Conservation (phyloP, 208 protist genomes). For the Trypanosoma vivax region DNA sequence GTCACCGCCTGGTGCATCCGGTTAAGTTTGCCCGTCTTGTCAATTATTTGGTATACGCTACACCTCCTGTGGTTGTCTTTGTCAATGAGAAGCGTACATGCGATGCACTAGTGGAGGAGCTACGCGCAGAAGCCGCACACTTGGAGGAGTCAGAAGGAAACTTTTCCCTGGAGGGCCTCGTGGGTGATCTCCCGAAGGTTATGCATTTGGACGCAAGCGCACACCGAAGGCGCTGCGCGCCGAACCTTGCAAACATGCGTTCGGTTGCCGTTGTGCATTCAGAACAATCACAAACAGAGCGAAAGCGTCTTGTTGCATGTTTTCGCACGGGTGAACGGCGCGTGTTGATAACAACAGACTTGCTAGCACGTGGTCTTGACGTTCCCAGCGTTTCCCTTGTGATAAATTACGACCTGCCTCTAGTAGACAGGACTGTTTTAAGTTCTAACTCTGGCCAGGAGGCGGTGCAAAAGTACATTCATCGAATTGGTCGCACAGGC, state of each 20-base stretch:
- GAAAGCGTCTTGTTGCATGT: conserved; percentile 91
- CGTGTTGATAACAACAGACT: conserved; percentile 98
- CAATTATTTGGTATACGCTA: conserved; percentile 51
- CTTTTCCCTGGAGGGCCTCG: conserved; percentile 32
- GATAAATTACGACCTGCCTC: conserved; percentile 98
- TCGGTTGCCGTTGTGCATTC: conserved; percentile 74
- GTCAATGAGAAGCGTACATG: conserved; percentile 69
- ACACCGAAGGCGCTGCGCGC: conserved; percentile 2
- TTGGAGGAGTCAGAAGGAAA: conserved; percentile 33
- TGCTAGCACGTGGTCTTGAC: conserved; percentile 91
- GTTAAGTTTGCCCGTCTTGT: conserved; percentile 74
- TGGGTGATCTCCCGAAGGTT: conserved; percentile 31
- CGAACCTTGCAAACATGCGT: conserved; percentile 34
- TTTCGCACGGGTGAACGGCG: conserved; percentile 91
- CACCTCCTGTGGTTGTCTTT: conserved; percentile 66
- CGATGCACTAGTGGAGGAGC: conserved; percentile 58
- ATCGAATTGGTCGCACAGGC: conserved; percentile 93
- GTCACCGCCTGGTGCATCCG: conserved; percentile 40
- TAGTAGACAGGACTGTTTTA: neutral
- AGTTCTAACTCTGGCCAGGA: conserved; percentile 23
- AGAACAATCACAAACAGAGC: conserved; percentile 77
- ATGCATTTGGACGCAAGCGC: neutral
- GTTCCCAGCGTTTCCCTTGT: conserved; percentile 95
- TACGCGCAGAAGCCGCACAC: conserved; percentile 44
- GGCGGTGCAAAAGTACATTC: conserved; percentile 90